Conservation (phyloP, 2,329 filamentous ascomycete genomes). For the Furcasterigmium furcatum region DNA sequence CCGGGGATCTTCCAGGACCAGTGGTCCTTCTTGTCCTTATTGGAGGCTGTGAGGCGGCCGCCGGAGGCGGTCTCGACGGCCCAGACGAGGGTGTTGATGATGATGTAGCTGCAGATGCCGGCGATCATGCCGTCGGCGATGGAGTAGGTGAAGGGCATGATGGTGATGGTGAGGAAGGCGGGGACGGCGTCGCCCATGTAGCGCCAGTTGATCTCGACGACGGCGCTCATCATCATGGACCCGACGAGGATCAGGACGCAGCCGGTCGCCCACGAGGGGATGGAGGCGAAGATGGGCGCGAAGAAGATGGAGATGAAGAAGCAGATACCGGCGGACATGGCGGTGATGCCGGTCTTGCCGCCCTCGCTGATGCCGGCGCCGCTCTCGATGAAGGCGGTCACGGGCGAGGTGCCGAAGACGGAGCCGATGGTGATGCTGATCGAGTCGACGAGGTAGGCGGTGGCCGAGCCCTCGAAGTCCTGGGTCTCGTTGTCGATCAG, state of each 20-base stretch:
- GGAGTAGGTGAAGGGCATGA: slow-evolving; percentile 90
- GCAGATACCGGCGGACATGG: slow-evolving; percentile 73
- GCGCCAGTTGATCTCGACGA: slow-evolving; percentile 84
- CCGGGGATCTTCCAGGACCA: slow-evolving; percentile 79
- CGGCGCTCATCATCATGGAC: slow-evolving; percentile 79
- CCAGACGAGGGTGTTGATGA: slow-evolving; percentile 72
- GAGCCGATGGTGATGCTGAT: slow-evolving; percentile 75
- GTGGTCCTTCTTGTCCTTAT: slow-evolving; percentile 72
- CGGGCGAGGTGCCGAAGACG: slow-evolving; percentile 73
- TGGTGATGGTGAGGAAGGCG: slow-evolving; percentile 76
- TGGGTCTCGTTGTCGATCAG: slow-evolving; percentile 78
- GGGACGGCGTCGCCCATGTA: slow-evolving; percentile 83
- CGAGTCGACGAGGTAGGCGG: slow-evolving; percentile 83
- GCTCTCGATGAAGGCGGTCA: slow-evolving; percentile 86
- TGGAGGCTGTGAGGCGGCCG: slow-evolving; percentile 69
- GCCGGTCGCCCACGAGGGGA: slow-evolving; percentile 85
- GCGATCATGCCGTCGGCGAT: slow-evolving; percentile 88
- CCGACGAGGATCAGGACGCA: slow-evolving; percentile 85
- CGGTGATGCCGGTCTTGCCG: slow-evolving; percentile 77
- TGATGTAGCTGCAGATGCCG: slow-evolving; percentile 72
- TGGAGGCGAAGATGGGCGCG: slow-evolving; percentile 85
- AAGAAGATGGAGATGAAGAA: slow-evolving; percentile 90
- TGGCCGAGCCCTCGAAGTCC: slow-evolving; percentile 81
- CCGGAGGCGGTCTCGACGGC: slow-evolving; percentile 62
- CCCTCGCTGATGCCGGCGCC: slow-evolving; percentile 87